Conservation (phyloP, 805 yeast species). For the Vanderwaltozyma verrucispora region DNA sequence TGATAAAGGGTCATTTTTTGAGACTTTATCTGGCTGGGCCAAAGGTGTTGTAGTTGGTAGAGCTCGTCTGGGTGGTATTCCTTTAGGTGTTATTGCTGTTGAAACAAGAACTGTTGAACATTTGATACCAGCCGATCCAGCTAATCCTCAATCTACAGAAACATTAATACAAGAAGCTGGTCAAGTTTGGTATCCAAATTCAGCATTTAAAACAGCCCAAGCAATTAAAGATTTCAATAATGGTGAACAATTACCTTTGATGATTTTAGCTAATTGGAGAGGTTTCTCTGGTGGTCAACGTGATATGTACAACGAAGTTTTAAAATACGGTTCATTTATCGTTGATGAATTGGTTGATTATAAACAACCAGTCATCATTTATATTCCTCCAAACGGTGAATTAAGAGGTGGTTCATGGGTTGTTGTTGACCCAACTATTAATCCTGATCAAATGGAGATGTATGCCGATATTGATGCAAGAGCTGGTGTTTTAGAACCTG, state of each 20-base stretch:
- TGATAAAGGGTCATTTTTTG: constrained; percentile 89
- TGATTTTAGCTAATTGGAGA: constrained; percentile 99
- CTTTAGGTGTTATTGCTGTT: constrained; percentile 96
- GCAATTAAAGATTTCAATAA: constrained; percentile 95
- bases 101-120: constrained; percentile 88
- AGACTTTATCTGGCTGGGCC: constrained; percentile 97
- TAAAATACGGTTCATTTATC: constrained; percentile 92
- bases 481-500: constrained; percentile 98
- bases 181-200: constrained; percentile 99
- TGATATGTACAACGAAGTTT: constrained; percentile 97
- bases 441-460: constrained; percentile 98
- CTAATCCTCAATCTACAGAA: constrained; percentile 92
- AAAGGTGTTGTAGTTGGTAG: constrained; percentile 97
- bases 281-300: constrained; percentile 99
- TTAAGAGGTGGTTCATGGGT: constrained; percentile 99
- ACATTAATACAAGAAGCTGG: constrained; percentile 88
- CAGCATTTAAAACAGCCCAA: constrained; percentile 98
- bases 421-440: constrained; percentile 97
- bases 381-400: constrained; percentile 97
- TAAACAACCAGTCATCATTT: constrained; percentile 93
- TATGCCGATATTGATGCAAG: constrained; percentile 93
- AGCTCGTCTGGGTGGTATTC: constrained; percentile 98
- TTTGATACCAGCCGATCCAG: constrained; percentile 94
- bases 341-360: constrained; percentile 94
- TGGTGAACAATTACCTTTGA: constrained; percentile 95